Base-by-base conservation (phyloP, 768 basidiomycete species). In the Suillus clintonianus region DNA sequence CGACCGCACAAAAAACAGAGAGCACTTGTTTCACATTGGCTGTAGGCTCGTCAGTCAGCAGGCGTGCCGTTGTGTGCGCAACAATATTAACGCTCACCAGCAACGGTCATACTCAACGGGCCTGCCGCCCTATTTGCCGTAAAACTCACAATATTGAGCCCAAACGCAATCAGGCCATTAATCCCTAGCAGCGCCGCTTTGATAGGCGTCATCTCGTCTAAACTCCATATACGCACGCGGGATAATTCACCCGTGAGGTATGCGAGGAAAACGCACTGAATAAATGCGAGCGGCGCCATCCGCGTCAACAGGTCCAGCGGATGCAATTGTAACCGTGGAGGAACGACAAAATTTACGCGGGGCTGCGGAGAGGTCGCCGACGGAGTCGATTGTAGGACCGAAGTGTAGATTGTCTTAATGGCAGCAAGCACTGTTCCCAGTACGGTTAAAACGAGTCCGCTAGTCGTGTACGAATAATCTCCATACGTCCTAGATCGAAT, bases 101-200 rank as follows among this genome's bases (percentile, higher is more conserved):
- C 92, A 54, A 97, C 94, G 11, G 91, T 93, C 91, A 96, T 97
- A 54, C 89, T 91, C 66, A 97, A 73, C 14, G 95, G 89, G 2
- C 95, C 95, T 0, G 94, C 89, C 72, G 91, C 89, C 76, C 90
- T 89, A 78, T 99, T 99, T n/a, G 97, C 93, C 45, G 92, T 92
- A 72, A 99, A 97, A 73, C 91, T 93, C 62, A 97, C 92, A 3
- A 98, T 87, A 69, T 99, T 99, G 59, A 99, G 80, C 15, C 88
- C 90, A 71, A 97, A 98, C 4, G 97, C 97, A 70, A 99, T 87
- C 15, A 81, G 72, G 0, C 95, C 97, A 69, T 99, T 99, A 41
- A 90, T 70, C 5, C 86, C 66, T 51, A 99, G 76, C 7, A 88
- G 85, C 2, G 82, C 63, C 2, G 84, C 77, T 63, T 82, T 85